A percentile compares a stretch with the other conserved stretches of the same genome.
Conservation (phyloP, 257 asterid genomes). For the Ilex asprella region DNA sequence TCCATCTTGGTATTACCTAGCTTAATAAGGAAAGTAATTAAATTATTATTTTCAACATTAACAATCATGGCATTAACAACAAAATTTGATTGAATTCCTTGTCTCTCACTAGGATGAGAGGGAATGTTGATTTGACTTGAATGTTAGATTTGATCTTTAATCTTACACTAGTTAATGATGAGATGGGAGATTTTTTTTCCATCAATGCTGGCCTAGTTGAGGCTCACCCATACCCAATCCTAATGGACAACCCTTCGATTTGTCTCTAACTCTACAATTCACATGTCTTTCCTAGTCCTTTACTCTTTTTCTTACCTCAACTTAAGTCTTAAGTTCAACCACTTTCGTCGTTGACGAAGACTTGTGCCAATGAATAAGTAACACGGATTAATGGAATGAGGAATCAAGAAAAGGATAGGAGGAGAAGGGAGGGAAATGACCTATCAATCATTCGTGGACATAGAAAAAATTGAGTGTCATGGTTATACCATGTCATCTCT, state of each 20-base stretch:
- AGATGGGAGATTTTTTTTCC: not conserved
- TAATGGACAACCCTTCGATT: slow-evolving; percentile 1
- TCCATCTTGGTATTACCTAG: too few relatives aligned
- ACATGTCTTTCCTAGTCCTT: not conserved
- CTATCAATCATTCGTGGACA: slow-evolving; percentile 13
- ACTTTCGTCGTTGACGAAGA: too few relatives aligned
- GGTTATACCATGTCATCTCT: too few relatives aligned
- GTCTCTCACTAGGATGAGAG: not conserved
- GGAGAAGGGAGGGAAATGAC: not conserved
- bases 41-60: too few relatives aligned
- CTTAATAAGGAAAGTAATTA: too few relatives aligned
- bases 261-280: not conserved
- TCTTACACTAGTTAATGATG: not conserved
- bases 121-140: not conserved
- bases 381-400: not conserved
- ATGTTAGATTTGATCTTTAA: not conserved
- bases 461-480: not conserved
- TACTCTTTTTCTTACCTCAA: too few relatives aligned
- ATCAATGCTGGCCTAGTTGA: not conserved
- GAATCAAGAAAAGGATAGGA: slow-evolving; percentile 11
- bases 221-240: slow-evolving; percentile 1
- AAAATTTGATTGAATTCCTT: too few relatives aligned
- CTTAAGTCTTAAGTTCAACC: too few relatives aligned
- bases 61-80: too few relatives aligned
- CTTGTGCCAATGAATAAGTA: not conserved